Evolutionary conservation across 1,284 basidiomycete genomes (phyloP).

Genomic region (Irpex sp.): DNA sequence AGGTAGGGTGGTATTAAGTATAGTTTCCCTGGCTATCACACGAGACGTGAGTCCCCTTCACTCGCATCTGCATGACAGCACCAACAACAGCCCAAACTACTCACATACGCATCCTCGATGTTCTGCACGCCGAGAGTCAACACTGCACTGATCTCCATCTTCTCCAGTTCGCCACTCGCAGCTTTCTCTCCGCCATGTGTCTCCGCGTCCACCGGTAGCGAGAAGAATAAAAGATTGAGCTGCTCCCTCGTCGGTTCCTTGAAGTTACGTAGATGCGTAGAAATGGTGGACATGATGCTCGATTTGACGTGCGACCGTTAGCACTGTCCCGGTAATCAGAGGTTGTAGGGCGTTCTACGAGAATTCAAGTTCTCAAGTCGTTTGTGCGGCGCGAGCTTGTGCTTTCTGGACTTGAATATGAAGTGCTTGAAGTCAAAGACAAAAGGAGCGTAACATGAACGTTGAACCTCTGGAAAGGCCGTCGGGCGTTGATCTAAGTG

Average conservation of each 20-base stretch:
- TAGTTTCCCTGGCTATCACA: slow-evolving; percentile 80
- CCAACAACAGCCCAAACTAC: slow-evolving; percentile 30
- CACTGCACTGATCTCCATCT: slow-evolving; percentile 90
- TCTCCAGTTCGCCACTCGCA: slow-evolving; percentile 43
- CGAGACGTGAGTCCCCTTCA: background rate
- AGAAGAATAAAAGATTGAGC: slow-evolving; percentile 80
- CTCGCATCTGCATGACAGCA: background rate
- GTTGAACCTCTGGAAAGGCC: background rate
- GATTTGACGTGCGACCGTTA: background rate
- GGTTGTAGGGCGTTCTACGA: too few relatives aligned
- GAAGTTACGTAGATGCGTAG: slow-evolving; percentile 83
- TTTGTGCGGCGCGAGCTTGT: too few relatives aligned
- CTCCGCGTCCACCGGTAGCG: slow-evolving; percentile 48
- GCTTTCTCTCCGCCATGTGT: slow-evolving; percentile 15
- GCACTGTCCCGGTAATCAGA: too few relatives aligned
- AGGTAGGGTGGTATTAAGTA: slow-evolving; percentile 90
- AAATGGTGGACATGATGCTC: slow-evolving; percentile 66
- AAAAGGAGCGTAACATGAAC: background rate
- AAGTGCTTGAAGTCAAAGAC: background rate
- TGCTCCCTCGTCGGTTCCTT: slow-evolving; percentile 90
- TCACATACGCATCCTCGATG: slow-evolving; percentile 89
- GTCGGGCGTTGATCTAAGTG: background rate
- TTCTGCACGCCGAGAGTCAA: slow-evolving; percentile 77
- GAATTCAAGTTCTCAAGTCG: too few relatives aligned
- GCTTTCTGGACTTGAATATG: background rate